Evolutionary conservation across 2,329 filamentous ascomycete genomes (phyloP), one percentile per base, ranked within the genome.

Genomic region (Pseudogymnoascus sp.): DNA sequence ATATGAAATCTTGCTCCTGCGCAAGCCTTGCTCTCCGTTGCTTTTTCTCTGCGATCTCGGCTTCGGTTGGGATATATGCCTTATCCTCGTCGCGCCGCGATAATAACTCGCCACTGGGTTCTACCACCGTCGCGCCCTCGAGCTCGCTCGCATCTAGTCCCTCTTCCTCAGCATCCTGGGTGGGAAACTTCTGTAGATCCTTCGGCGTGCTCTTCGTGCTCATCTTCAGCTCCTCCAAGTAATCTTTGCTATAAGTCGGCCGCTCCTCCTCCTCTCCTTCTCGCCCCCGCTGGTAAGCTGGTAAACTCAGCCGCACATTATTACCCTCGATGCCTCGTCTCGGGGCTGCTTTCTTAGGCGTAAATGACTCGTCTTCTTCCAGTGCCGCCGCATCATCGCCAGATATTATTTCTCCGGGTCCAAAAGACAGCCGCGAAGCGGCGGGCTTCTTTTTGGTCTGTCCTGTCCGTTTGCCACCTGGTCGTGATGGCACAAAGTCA

Each of bases 31-130:
- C 88, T 14, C 93, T 85, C 1, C 95, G 85, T 65, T 91, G 90
- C 75, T 97, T 97, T 78, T 93, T 96, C 76, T 96, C 93, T 29
- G 83, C 84, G 61, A 97, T 96, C 72, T 97, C 90, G 1, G 89
- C 85, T 66, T 93, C 89, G 1, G 88, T 92, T 2, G 93, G 86
- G 67, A 97, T 92, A 5, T 79, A 67, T 2, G 80, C 79, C 3
- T 64, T 66, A 8, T 66, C 65, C n/a, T 69, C 66, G 16, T 63
- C 61, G 4, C 51, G 51, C 26, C 51, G 51, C n/a, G 59, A 61
- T 6, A 37, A 5, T 5, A 39, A 23, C 36, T 14, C 67, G 63
- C 26, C 72, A 64, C 10, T 68, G 68, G 8, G 51, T 69, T 86
- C 79, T 26, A 91, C 87, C 18, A 93, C 82, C 63, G 85, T 73